phyloP scores from a whole-genome alignment of 129 eudicot species.

The Heracleum sosnowskyi region DNA sequence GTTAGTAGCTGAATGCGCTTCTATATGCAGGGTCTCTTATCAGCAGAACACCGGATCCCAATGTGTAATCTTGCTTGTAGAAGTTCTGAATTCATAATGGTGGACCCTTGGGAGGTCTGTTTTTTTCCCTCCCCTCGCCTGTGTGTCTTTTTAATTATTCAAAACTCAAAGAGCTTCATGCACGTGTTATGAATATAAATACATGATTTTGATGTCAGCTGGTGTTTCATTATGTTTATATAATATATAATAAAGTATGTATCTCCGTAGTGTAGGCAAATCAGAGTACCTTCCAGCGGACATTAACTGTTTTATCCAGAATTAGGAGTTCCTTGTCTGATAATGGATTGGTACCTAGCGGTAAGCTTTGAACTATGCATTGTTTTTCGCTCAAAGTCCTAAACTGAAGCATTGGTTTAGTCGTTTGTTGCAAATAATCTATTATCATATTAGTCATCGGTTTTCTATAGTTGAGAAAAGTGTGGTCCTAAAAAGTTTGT shows the following conservation, averaged over 20 bases:
- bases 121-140: background rate
- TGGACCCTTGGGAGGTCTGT: constrained; percentile 94
- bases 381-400: background rate
- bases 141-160: background rate
- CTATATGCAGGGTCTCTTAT: constrained; percentile 56
- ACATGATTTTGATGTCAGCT: background rate
- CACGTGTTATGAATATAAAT: background rate
- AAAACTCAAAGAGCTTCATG: background rate
- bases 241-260: background rate
- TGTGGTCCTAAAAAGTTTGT: background rate
- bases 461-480: background rate
- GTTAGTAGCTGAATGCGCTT: background rate
- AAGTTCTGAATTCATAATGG: constrained; percentile 79
- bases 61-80: constrained; percentile 80
- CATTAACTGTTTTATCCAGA: constrained; percentile 78
- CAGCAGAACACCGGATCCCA: constrained; percentile 65
- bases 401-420: background rate
- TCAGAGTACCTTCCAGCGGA: constrained; percentile 69
- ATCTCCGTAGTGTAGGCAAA: constrained; percentile 43
- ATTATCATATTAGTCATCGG: background rate
- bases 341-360: constrained; percentile 33
- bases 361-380: constrained; percentile 22
- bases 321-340: constrained; percentile 38
- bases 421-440: background rate
- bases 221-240: background rate